Base-by-base conservation (phyloP, 1,284 basidiomycete genomes). In the Melanopsichium pennsylvanicum region DNA sequence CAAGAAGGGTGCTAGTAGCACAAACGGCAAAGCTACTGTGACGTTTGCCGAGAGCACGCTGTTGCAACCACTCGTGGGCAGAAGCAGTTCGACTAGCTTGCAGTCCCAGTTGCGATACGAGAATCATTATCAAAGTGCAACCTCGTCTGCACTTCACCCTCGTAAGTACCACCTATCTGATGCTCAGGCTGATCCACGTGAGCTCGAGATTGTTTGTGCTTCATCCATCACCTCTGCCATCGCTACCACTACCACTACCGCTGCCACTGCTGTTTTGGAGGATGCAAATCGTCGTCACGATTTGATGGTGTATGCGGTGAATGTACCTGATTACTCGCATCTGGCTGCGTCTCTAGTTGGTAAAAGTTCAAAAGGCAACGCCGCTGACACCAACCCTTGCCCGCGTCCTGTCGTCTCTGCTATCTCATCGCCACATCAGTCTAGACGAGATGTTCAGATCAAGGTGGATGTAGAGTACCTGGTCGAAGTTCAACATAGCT, bases 401-500 rank as follows among this genome's bases (percentile, higher is more conserved):
- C n/a, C n/a, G n/a, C n/a, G n/a, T n/a, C 32, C 36, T 42, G 11
- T 29, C 35, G 18, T 22, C 39, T 35, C 39, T 31, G 35, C 51
- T 19, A 42, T 13, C 15, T 15, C 12, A 29, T 21, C n/a, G 2
- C 42, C 8, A 8, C 29, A n/a, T n/a, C n/a, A 23, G 35, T 4
- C 9, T 52, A 62, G 59, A 41, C n/a, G n/a, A n/a, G n/a, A 37
- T 62, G 48, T 56, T 21, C 19, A 39, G 3, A 6, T 9, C 5
- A 3, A 31, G 2, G 52, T 51, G 33, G 55, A 55, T 4, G 43
- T 72, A 36, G 59, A 55, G 23, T 70, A 21, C 51, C 39, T 67
- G n/a, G 67, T 43, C 44, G 70, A 73, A 42, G 43, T 62, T 5
- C 70, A 73, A 38, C 54, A 48, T 21, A 32, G 48, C 11, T 36